Conservation (phyloP, 75 land plant species). For the Sequoiadendron giganteum region DNA sequence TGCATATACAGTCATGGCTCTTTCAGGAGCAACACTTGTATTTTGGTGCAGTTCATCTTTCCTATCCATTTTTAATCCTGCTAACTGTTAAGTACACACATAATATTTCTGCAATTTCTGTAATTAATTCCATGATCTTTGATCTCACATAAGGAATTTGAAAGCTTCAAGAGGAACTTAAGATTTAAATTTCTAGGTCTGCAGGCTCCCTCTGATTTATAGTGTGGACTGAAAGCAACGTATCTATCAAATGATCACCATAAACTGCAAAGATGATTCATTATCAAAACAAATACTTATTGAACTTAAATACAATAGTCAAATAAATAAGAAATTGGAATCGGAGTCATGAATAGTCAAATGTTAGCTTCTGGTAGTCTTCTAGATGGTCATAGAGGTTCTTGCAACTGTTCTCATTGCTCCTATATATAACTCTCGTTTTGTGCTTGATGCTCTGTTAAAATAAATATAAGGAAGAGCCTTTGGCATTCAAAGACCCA, state of each 20-base stretch:
- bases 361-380: neutral
- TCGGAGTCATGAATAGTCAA: neutral
- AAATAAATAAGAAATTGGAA: neutral
- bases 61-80: neutral
- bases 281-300: neutral
- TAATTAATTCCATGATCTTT: neutral
- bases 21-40: constrained; percentile 87
- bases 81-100: neutral
- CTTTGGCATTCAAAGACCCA: too few relatives aligned
- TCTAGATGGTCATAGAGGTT: neutral
- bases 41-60: constrained; percentile 63
- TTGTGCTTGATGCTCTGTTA: neutral
- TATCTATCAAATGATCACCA: neutral
- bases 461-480: too few relatives aligned
- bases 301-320: neutral
- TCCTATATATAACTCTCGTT: neutral
- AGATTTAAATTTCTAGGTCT: neutral
- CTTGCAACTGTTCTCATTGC: neutral
- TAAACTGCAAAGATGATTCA: neutral
- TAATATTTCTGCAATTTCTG: neutral
- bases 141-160: neutral
- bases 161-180: neutral
- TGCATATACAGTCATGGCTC: constrained; percentile 86
- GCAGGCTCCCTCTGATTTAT: neutral
- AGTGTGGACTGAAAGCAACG: neutral